A percentile compares a stretch with the other conserved stretches of the same genome.
Conservation (phyloP, 2,329 filamentous ascomycete genomes). For the Alternaria longipes region DNA sequence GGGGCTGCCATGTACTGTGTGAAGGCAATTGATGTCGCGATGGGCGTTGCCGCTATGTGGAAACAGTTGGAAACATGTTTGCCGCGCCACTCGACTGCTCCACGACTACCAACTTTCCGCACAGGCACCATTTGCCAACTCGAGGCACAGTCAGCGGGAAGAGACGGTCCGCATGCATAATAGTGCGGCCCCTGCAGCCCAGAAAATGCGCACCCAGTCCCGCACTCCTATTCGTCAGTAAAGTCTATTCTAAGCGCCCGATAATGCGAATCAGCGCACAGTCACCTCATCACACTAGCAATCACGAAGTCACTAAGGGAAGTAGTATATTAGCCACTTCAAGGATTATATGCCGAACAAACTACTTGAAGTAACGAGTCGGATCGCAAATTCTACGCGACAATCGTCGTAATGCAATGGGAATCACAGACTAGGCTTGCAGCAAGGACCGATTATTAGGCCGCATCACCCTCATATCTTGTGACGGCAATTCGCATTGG, state of each 20-base stretch:
- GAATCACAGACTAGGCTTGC: slow-evolving; percentile 18
- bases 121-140: slow-evolving; percentile 19
- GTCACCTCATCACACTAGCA: slow-evolving; percentile 22
- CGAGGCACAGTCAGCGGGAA: slow-evolving; percentile 37
- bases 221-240: slow-evolving; percentile 18
- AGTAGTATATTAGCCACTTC: neutral
- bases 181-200: slow-evolving; percentile 23
- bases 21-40: neutral
- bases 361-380: slow-evolving; percentile 7
- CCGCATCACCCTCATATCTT: slow-evolving; percentile 22
- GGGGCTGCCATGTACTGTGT: neutral
- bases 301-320: slow-evolving; percentile 8
- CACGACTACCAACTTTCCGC: slow-evolving; percentile 11
- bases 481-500: slow-evolving; percentile 24
- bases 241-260: slow-evolving; percentile 26
- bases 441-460: slow-evolving; percentile 16
- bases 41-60: neutral
- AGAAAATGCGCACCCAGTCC: slow-evolving; percentile 13
- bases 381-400: slow-evolving; percentile 24
- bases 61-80: slow-evolving; percentile 26
- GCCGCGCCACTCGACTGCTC: slow-evolving; percentile 14
- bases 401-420: slow-evolving; percentile 18
- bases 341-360: neutral
- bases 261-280: slow-evolving; percentile 16
- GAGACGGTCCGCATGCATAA: slow-evolving; percentile 36